Base-by-base conservation (phyloP, 2,329 filamentous ascomycete species). In the Penicillium polonicum region DNA sequence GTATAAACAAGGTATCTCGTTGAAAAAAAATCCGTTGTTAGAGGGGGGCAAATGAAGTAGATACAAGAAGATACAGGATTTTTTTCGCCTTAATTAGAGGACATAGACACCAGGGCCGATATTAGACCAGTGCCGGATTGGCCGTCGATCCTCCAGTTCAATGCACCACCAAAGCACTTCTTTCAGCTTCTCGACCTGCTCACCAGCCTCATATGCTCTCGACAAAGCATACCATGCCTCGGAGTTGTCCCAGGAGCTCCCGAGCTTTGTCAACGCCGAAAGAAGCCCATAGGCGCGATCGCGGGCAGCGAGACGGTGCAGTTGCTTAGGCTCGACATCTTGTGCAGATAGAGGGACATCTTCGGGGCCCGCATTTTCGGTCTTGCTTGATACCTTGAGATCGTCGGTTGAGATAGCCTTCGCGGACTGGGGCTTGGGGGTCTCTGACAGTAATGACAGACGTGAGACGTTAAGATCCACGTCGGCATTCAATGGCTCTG, bases 161-260 rank as follows among this genome's bases (percentile, higher is more conserved):
- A 99, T 90, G 67, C 92, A 96, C 92, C 93, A 97, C 94, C 94
- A 97, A 7, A 97, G 82, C 45, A 92, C 91, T 66, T 94, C 89
- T 77, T 92, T 95, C 15, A 94, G 89, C 79, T 93, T 96, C 38
- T 94, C 90, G 2, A 85, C 76, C 77, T 96, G 90, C 0, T 89
- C 90, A 57, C 90, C 90, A 70, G 92, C 86, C 74, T 99, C 94
- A 69, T 97, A 90, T 10, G 91, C 92, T 61, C 91, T 82, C 0
- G 92, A 90, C 35, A 99, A 83, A 5, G 89, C 85, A 69, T 91
- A 93, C 94, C 94, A 99, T 5, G 93, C 94, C 71, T 97, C 94
- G 0, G 90, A 87, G 72, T 88, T 85, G 74, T 97, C 93, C 94
- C 94, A 99, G 0, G 91, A 90, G 13, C 81, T 82, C 9, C 93